Evolutionary conservation across 2,329 filamentous ascomycete species (phyloP).

Genomic region (Pseudofabraea citricarpa): DNA sequence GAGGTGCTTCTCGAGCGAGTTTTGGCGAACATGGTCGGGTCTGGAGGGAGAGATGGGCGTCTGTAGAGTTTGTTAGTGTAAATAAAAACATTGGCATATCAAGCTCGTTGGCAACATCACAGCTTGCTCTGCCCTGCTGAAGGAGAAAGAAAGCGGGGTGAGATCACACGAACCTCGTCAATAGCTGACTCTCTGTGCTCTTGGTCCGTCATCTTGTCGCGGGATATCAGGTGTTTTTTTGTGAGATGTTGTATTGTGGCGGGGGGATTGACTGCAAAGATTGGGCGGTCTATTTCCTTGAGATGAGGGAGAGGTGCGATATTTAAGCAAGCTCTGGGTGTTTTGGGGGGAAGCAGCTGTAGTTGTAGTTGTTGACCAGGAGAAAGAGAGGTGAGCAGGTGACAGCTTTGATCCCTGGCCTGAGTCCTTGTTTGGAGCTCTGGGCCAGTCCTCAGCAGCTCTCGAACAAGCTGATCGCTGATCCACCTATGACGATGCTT

Average conservation of each 20-base stretch:
- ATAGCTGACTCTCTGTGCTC: constrained; percentile 26
- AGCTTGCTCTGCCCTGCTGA: too few relatives aligned
- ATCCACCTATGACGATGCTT: constrained; percentile 1
- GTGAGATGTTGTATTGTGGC: neutral
- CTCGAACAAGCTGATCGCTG: neutral
- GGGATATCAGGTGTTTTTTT: neutral
- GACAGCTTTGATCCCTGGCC: neutral
- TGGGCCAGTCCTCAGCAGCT: neutral
- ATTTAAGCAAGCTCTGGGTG: neutral
- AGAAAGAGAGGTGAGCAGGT: neutral
- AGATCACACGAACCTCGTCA: constrained; percentile 37
- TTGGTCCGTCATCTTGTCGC: neutral
- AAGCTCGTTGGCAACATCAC: too few relatives aligned
- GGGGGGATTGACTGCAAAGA: neutral
- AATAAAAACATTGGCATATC: too few relatives aligned
- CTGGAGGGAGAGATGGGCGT: constrained; percentile 53
- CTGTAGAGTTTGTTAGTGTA: constrained; percentile 19
- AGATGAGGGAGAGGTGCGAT: neutral
- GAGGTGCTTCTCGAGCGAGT: constrained; percentile 70
- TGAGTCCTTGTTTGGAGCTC: neutral
- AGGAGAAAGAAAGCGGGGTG: too few relatives aligned
- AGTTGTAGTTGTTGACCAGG: neutral
- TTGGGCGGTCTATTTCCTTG: too few relatives aligned
- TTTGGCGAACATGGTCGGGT: constrained; percentile 46
- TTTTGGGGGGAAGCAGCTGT: neutral